Percentiles rank a stretch among this genome's conserved stretches.
Evolutionary conservation across 805 yeast genomes (phyloP).

Genomic region (Komagataella ulmi): DNA sequence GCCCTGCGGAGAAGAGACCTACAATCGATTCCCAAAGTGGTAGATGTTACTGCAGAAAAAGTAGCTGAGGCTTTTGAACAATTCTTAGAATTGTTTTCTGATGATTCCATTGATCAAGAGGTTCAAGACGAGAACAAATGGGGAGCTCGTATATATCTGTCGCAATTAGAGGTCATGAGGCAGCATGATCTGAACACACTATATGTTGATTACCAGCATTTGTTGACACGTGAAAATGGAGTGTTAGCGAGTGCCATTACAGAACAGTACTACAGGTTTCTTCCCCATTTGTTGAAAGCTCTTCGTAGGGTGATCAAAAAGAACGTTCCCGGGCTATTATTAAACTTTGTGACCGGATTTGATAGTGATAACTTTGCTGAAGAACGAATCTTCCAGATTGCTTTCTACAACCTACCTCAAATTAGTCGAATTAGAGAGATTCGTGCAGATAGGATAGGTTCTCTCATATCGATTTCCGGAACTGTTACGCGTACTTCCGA

Average conservation of each 20-base stretch:
- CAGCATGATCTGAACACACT: conserved; percentile 63
- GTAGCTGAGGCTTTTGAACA: conserved; percentile 85
- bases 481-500: conserved; percentile 95
- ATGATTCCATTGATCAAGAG: conserved; percentile 21
- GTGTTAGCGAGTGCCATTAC: conserved; percentile 80
- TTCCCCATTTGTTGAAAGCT: conserved; percentile 73
- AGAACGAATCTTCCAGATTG: conserved; percentile 77
- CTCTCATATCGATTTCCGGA: conserved; percentile 74
- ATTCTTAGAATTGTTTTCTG: conserved; percentile 45
- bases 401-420: conserved; percentile 77
- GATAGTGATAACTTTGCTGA: conserved; percentile 24
- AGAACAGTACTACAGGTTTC: conserved; percentile 86
- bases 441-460: conserved; percentile 80
- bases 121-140: conserved; percentile 22
- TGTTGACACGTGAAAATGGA: conserved; percentile 66
- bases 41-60: conserved; percentile 86
- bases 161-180: conserved; percentile 74
- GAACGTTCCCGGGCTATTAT: conserved; percentile 60
- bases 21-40: conserved; percentile 69
- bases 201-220: conserved; percentile 75
- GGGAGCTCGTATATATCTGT: conserved; percentile 52
- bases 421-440: conserved; percentile 80
- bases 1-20: conserved; percentile 40
- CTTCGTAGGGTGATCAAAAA: conserved; percentile 58
- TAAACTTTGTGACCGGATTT: conserved; percentile 19